These are phyloP conservation scores for Epichloe brachyelytri DNA, from an alignment of 2,329 filamentous ascomycete genomes.

Conservation along the genomic window DNA sequence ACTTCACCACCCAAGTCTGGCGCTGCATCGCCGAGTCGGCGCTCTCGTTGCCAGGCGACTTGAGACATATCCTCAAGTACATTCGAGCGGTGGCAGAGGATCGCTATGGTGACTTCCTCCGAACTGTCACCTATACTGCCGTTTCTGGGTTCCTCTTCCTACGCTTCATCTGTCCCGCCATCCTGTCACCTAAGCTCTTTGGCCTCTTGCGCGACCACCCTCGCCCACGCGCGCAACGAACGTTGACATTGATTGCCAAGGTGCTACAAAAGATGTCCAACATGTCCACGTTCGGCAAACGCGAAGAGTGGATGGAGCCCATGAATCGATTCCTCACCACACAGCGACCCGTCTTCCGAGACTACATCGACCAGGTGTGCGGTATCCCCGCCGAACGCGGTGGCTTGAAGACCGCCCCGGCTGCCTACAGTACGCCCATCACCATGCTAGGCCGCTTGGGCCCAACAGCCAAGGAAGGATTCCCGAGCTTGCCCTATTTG, in stretches of 20 bases:
- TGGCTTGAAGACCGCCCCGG: slow-evolving; percentile 50
- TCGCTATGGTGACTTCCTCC: slow-evolving; percentile 82
- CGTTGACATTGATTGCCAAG: slow-evolving; percentile 84
- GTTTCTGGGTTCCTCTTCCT: slow-evolving; percentile 92
- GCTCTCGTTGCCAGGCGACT: slow-evolving; percentile 61
- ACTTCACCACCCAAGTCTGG: slow-evolving; percentile 74
- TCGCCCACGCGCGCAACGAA: slow-evolving; percentile 68
- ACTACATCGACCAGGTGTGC: slow-evolving; percentile 79
- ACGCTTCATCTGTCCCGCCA: slow-evolving; percentile 91
- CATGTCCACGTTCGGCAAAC: slow-evolving; percentile 80
- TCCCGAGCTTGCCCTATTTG: slow-evolving; percentile 83
- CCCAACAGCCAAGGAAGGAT: slow-evolving; percentile 73
- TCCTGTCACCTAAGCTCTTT: slow-evolving; percentile 88
- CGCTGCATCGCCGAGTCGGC: slow-evolving; percentile 67
- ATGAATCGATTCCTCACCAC: slow-evolving; percentile 81
- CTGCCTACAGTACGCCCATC: slow-evolving; percentile 83
- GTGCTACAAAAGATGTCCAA: slow-evolving; percentile 84
- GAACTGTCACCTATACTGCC: slow-evolving; percentile 83
- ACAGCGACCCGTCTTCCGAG: slow-evolving; percentile 69
- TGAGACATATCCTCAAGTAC: slow-evolving; percentile 79
- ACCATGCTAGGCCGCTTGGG: slow-evolving; percentile 78
- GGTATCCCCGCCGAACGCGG: slow-evolving; percentile 61
- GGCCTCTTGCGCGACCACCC: slow-evolving; percentile 75
- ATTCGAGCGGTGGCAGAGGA: slow-evolving; percentile 88
- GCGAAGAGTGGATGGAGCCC: slow-evolving; percentile 97